Evolutionary conservation across 2,329 filamentous ascomycete species (phyloP).

Genomic region (Pseudovirgaria hyperparasitica): DNA sequence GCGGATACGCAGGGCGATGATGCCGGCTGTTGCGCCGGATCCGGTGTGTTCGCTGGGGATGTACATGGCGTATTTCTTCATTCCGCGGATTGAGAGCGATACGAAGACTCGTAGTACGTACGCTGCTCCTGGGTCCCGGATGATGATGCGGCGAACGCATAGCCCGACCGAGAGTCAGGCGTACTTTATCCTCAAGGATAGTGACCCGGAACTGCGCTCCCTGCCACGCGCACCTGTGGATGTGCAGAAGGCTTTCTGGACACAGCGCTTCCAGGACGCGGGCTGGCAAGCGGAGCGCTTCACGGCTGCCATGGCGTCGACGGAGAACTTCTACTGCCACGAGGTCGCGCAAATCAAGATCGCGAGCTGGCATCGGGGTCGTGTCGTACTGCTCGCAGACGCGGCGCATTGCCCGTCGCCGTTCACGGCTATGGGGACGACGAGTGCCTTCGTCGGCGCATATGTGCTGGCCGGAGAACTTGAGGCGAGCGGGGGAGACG

Average conservation of each 20-base stretch:
- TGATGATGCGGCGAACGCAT: constrained; percentile 30
- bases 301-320: constrained; percentile 26
- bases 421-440: constrained; percentile 40
- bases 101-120: constrained; percentile 25
- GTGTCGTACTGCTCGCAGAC: constrained; percentile 42
- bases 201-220: background rate
- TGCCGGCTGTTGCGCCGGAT: constrained; percentile 8
- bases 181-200: constrained; percentile 25
- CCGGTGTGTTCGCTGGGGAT: constrained; percentile 9
- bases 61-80: constrained; percentile 25
- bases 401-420: constrained; percentile 39
- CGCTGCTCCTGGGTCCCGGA: constrained; percentile 21
- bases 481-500: constrained; percentile 5
- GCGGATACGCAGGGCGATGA: constrained; percentile 25
- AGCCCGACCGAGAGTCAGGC: constrained; percentile 24
- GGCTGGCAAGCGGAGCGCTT: constrained; percentile 35
- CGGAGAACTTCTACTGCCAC: constrained; percentile 35
- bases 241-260: constrained; percentile 27
- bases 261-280: constrained; percentile 26
- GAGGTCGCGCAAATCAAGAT: constrained; percentile 33
- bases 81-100: constrained; percentile 19
- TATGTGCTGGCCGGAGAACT: constrained; percentile 12
- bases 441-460: constrained; percentile 27
- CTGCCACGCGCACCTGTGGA: constrained; percentile 13
- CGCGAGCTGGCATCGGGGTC: constrained; percentile 31